Base-by-base conservation (phyloP, 2,329 filamentous ascomycete species). In the Biscogniauxia sp. region DNA sequence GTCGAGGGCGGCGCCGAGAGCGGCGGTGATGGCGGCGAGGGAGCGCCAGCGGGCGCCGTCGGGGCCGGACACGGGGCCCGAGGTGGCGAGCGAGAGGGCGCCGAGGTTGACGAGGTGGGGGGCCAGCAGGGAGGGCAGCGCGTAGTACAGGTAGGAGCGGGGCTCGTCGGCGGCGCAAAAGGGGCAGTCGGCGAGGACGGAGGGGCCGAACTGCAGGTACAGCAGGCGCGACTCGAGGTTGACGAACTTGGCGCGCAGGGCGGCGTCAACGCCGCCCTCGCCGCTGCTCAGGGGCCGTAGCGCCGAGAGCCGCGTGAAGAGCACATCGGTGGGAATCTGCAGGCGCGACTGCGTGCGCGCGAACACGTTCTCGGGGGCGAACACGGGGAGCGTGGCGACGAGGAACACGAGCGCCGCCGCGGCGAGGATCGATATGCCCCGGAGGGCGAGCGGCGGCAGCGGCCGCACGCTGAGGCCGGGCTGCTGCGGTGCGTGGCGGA, bases 331-430 rank as follows among this genome's bases (percentile, higher is more conserved):
- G n/a, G 92, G 88, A 51, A 91, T 94, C 70, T 93, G 90, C 19
- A 98, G 86, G 37, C 93, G 91, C 55, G 92, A 95, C 59, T 87
- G 82, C 0, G 94, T 97, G 19, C 80, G 75, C 28, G 76, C 72
- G 81, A 98, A 97, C 74, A 98, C 80, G 77, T 97, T 97, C 73
- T 92, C 87, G 4, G 91, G 89, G 5, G 85, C 80, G 70, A 92
- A 88, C 61, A 78, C 65, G 0, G 92, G 88, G 0, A 89, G 88
- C 61, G 86, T 82, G 61, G 88, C 69, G 56, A 91, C 75, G 67
- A 84, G 71, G 74, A 85, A 83, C 61, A 87, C 71, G 67, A 85
- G 68, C 3, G 77, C 68, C 19, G 76, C 64, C 66, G 82, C 57
- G 72, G 85, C 78, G 69, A 95, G 79, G 69, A 91, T 71, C 60